phyloP scores from a whole-genome alignment of 23 red algal genomes.

The Pyropia haitanensis region DNA sequence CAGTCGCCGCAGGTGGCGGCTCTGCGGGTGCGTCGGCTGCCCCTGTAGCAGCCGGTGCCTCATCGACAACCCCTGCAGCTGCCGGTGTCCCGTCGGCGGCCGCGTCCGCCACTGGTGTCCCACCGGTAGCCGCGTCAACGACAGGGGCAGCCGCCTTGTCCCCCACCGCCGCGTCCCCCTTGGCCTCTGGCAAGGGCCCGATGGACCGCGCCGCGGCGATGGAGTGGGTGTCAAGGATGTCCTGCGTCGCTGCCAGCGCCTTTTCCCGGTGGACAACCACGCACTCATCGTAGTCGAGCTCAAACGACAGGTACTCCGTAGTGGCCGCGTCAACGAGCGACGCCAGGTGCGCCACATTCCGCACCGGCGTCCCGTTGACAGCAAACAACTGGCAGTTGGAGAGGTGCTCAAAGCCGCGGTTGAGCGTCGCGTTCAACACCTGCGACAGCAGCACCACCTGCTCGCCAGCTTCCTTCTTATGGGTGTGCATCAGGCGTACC shows the following conservation, averaged over 20 bases:
- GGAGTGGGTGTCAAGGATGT: slow-evolving; percentile 68
- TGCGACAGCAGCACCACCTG: slow-evolving; percentile 83
- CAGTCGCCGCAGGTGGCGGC: no score
- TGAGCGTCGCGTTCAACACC: slow-evolving; percentile 64
- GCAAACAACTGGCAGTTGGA: slow-evolving; percentile 33
- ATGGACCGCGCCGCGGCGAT: slow-evolving; percentile 66
- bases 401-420: slow-evolving; percentile 68
- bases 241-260: slow-evolving; percentile 24
- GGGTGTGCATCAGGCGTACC: slow-evolving; percentile 43
- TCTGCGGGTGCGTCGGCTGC: no score
- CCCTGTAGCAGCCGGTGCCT: no score
- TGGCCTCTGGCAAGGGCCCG: not conserved
- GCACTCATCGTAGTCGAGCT: slow-evolving; percentile 66
- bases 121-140: no score
- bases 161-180: not conserved
- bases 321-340: slow-evolving; percentile 35
- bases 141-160: not conserved
- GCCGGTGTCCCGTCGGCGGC: no score
- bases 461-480: slow-evolving; percentile 21
- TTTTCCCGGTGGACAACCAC: slow-evolving; percentile 50
- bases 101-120: no score
- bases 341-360: slow-evolving; percentile 60
- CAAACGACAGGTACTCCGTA: slow-evolving; percentile 58
- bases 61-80: no score
- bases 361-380: slow-evolving; percentile 47